Base-by-base conservation (phyloP, 495 filamentous ascomycete species). In the Tuber aestivum region DNA sequence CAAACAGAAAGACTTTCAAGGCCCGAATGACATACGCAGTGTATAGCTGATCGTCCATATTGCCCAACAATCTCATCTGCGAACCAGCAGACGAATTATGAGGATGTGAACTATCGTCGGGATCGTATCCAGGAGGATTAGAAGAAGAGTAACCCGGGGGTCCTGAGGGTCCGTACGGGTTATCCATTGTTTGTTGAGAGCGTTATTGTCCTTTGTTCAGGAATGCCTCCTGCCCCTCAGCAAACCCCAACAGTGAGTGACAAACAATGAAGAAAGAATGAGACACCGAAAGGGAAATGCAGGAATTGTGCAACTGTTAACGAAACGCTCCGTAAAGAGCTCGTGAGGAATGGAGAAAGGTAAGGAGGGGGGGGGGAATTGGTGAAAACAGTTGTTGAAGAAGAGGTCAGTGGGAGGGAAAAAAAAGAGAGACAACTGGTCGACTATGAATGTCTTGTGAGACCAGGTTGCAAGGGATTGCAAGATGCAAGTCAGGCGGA, bases 61-160 rank as follows among this genome's bases (percentile, higher is more conserved):
- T 78, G 10, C 77, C 76, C n/a, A 82, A 70, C 41, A 82, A 70
- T 50, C 80, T 77, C 79, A 82, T 76, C 69, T 82, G 76, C 41
- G 81, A 74, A 41, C 80, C 80, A 23, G 76, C 45, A 20, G 79
- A 75, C 2, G 76, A 50, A 41, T 71, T 74, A 40, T 81, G 74
- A 23, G 78, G 79, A n/a, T 72, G 68, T 38, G 70, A 72, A 69
- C 70, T 71, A 65, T 76, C 72, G 70, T 81, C 79, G 21, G 81
- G 76, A 40, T 76, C 80, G 56, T 82, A 82, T 8, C 73, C 77
- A 41, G 76, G 79, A 38, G 76, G 74, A 27, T 35, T 42, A 48
- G 50, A 72, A 48, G 50, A 72, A 16, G 79, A 50, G 73, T 78
- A 82, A 48, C 73, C 80, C 68, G 72, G 78, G 38, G 69, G 79